A percentile compares a stretch with the other conserved stretches of the same genome.
Conservation (phyloP, 208 protist species). For the Leishmania mexicana region DNA sequence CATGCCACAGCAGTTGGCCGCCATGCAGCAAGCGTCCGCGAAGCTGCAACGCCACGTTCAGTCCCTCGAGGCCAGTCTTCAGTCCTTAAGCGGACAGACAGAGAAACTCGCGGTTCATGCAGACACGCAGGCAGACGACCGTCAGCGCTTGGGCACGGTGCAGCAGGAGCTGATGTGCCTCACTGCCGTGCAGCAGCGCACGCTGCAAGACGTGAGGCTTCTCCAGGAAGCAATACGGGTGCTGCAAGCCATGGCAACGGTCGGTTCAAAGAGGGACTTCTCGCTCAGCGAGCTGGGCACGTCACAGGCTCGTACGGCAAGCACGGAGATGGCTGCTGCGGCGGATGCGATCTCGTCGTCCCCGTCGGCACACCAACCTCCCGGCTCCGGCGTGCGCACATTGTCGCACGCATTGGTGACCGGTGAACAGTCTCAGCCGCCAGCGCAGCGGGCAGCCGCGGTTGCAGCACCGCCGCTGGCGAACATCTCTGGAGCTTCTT, state of each 20-base stretch:
- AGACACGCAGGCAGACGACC: constrained; percentile 14
- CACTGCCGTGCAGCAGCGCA: constrained; percentile 12
- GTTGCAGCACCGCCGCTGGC: not conserved
- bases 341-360: constrained; percentile 22
- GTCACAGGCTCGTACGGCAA: constrained; percentile 29
- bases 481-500: not conserved
- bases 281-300: constrained; percentile 14
- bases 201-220: constrained; percentile 22
- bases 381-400: not conserved
- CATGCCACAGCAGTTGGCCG: constrained; percentile 14
- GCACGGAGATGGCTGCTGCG: constrained; percentile 30
- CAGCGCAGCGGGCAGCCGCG: not conserved
- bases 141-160: constrained; percentile 20
- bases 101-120: constrained; percentile 12
- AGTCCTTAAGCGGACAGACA: constrained; percentile 14
- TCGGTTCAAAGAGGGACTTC: not conserved
- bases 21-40: constrained; percentile 1
- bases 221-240: constrained; percentile 22
- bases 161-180: constrained; percentile 26
- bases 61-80: constrained; percentile 17
- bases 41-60: constrained; percentile 12
- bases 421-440: not conserved
- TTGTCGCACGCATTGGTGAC: not conserved
- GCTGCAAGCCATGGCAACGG: constrained; percentile 1
- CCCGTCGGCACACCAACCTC: constrained; percentile 24